Evolutionary conservation across 805 yeast species (phyloP), one percentile per base, ranked within the genome.

Genomic region (Clavispora carvajalis): DNA sequence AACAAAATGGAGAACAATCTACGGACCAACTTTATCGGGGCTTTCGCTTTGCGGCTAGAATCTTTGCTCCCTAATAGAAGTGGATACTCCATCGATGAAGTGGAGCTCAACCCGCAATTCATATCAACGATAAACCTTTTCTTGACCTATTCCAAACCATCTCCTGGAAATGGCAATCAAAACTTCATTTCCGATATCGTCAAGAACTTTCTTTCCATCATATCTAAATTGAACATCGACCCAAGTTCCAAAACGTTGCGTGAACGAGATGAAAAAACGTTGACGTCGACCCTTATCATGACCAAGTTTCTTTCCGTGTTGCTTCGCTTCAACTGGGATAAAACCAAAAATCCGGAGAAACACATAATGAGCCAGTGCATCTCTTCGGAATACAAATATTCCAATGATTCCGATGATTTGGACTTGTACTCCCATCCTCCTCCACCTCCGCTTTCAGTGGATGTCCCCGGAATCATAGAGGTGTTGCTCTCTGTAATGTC

Each of bases 71-170:
- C 74, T 13, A 59, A 53, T 47, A 50, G 66, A 22, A 62, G 71
- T 1, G 71, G 73, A n/a, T 57, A 59, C 43, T 48, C 65, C 4
- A 43, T 65, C 9, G 59, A 60, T 9, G 73, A 69, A 41, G 69
- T 68, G 7, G 73, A 68, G 51, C 51, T 67, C 33, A 63, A 67
- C 40, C 65, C 69, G 2, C 73, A 67, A 44, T 69, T 59, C 42
- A 41, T 60, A 16, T 47, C 54, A 19, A 60, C 72, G 16, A 59
- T 58, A 19, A 48, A 55, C 23, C 55, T 66, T 30, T 51, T 68
- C 19, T 33, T 61, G 12, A 42, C 37, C 28, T 40, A 40, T 34
- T 42, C 49, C 47, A 45, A 38, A 30, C 44, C 43, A 7, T 26
- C 40, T 28, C 37, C 42, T n/a, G 47, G 48, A 22, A 53, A 49